Base-by-base conservation (phyloP, 441 rosid genomes). In the Dalechampia spathulata region DNA sequence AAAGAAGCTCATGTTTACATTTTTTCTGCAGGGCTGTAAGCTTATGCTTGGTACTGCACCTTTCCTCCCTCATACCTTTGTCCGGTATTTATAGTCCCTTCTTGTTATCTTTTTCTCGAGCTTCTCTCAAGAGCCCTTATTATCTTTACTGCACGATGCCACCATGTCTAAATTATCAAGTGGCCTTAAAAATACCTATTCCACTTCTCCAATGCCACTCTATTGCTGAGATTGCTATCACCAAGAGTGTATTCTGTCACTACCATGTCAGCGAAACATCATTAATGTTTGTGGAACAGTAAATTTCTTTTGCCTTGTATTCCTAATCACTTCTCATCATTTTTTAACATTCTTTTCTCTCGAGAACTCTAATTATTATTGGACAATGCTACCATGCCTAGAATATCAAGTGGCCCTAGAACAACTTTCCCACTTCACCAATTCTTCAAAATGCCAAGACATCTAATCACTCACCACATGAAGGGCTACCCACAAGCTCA, bases 401-500 rank as follows among this genome's bases (percentile, higher is more conserved):
- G n/a, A n/a, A n/a, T n/a, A n/a, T n/a, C n/a, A n/a, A n/a, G n/a
- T n/a, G n/a, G n/a, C n/a, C n/a, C n/a, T n/a, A n/a, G n/a, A n/a
- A n/a, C n/a, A n/a, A n/a, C n/a, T n/a, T n/a, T n/a, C n/a, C n/a
- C n/a, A n/a, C n/a, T n/a, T n/a, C n/a, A n/a, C n/a, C n/a, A 23
- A 34, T 8, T 5, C 5, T 34, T 5, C 5, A 4, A 3, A 34
- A 5, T 20, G 19, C 39, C 28, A 58, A 16, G 38, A 38, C 37
- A 16, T 13, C 36, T 21, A 14, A 15, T 3, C 13, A 15, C 43
- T 13, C 19, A 15, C 36, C 22, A 16, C 22, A 32, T 46, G 9
- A 19, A 57, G 30, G 20, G 14, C 36, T 45, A 45, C 22, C 23
- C 43, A 57, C 42, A 15, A 45, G 43, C 61, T 34, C 42, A 46